Evolutionary conservation across 2,329 filamentous ascomycete species (phyloP).

Genomic region (Aspergillus udagawae): DNA sequence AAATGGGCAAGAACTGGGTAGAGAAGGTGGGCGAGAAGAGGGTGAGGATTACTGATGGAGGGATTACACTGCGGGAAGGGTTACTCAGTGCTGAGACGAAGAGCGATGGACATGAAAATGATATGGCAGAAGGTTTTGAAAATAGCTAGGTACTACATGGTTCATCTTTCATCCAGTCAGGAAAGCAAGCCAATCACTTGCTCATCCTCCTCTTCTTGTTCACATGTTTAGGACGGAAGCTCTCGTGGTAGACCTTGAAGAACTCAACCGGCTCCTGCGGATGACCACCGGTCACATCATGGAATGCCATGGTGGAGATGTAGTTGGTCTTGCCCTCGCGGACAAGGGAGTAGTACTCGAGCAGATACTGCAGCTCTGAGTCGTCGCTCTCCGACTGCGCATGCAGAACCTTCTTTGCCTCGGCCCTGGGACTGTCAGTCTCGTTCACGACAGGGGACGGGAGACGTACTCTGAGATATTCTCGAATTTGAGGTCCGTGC

Average conservation of each 20-base stretch:
- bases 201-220: background rate
- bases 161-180: too few relatives aligned
- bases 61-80: background rate
- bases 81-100: background rate
- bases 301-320: constrained; percentile 49
- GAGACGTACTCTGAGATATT: constrained; percentile 42
- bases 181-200: too few relatives aligned
- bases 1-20: background rate
- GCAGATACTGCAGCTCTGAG: constrained; percentile 46
- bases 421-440: constrained; percentile 9
- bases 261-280: constrained; percentile 48
- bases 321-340: constrained; percentile 54
- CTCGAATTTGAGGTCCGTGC: constrained; percentile 42
- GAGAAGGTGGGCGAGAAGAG: background rate
- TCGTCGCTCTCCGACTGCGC: constrained; percentile 34
- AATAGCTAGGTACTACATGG: too few relatives aligned
- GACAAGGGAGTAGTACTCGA: constrained; percentile 52
- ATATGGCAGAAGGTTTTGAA: too few relatives aligned
- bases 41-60: background rate
- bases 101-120: background rate
- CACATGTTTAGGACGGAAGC: constrained; percentile 24
- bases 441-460: too few relatives aligned
- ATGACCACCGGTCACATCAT: constrained; percentile 46
- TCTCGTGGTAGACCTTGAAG: constrained; percentile 44
- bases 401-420: constrained; percentile 36